Evolutionary conservation across 2,329 filamentous ascomycete genomes (phyloP).

Genomic region (Graphilbum fragrans): DNA sequence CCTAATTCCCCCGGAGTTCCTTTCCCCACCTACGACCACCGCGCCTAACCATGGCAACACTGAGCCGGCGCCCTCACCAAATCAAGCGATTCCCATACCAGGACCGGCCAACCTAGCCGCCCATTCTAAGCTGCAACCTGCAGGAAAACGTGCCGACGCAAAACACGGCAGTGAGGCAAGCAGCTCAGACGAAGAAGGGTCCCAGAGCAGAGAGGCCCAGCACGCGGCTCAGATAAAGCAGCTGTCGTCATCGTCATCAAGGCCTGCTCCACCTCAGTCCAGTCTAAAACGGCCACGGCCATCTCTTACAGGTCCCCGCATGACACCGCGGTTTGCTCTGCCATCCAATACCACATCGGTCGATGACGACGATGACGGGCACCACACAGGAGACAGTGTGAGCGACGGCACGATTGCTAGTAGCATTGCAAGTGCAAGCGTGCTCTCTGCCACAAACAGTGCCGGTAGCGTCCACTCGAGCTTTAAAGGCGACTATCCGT

Average conservation of each 20-base stretch:
- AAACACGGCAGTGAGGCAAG: too few relatives aligned
- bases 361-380: slow-evolving; percentile 11
- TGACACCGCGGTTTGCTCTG: slow-evolving; percentile 49
- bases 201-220: background rate
- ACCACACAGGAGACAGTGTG: slow-evolving; percentile 5
- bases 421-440: slow-evolving; percentile 1
- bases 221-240: slow-evolving; percentile 8
- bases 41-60: too few relatives aligned
- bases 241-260: slow-evolving; percentile 28
- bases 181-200: too few relatives aligned
- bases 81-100: too few relatives aligned
- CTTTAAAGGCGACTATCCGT: too few relatives aligned
- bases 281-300: slow-evolving; percentile 46
- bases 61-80: too few relatives aligned
- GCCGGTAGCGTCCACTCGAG: too few relatives aligned
- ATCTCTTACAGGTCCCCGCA: slow-evolving; percentile 32
- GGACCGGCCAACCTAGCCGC: too few relatives aligned
- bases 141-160: too few relatives aligned
- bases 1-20: too few relatives aligned
- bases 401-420: slow-evolving; percentile 3
- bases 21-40: too few relatives aligned
- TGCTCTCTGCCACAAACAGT: slow-evolving; percentile 1
- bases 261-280: slow-evolving; percentile 37
- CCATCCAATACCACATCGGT: slow-evolving; percentile 27
- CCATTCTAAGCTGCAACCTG: too few relatives aligned